phyloP scores from a whole-genome alignment of 805 yeast species.

The Wickerhamiella sergipiensis region DNA sequence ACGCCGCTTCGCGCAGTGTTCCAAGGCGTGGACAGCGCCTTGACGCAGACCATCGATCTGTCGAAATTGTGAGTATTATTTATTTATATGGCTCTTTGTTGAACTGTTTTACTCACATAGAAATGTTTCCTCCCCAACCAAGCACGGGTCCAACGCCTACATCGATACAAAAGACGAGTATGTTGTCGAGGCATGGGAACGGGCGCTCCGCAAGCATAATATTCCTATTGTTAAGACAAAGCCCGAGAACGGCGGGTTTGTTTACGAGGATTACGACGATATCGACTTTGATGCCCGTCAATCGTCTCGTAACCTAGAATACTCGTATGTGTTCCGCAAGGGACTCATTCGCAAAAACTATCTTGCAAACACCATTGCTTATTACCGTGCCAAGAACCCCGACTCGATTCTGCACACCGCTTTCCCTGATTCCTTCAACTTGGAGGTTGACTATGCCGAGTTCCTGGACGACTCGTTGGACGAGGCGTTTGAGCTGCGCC shows the following conservation, averaged over 20 bases:
- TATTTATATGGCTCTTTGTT: background rate
- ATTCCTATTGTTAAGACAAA: background rate
- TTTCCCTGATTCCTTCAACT: slow-evolving; percentile 60
- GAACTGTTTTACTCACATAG: background rate
- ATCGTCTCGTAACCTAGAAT: slow-evolving; percentile 7
- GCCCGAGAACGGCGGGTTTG: slow-evolving; percentile 29
- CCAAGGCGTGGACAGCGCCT: slow-evolving; percentile 8
- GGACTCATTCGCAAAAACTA: slow-evolving; percentile 85
- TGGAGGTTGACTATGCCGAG: slow-evolving; percentile 92
- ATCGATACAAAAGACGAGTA: slow-evolving; percentile 13
- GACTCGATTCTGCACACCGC: slow-evolving; percentile 42
- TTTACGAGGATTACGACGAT: slow-evolving; percentile 84
- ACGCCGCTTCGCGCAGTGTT: slow-evolving; percentile 15
- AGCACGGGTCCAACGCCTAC: slow-evolving; percentile 5
- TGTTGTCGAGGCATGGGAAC: slow-evolving; percentile 13
- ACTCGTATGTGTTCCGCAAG: slow-evolving; percentile 67
- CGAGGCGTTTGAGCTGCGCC: slow-evolving; percentile 78
- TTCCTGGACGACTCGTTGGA: slow-evolving; percentile 87
- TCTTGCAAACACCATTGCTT: slow-evolving; percentile 69
- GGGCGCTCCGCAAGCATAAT: slow-evolving; percentile 5
- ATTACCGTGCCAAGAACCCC: slow-evolving; percentile 64
- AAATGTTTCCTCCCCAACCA: background rate
- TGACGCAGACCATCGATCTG: slow-evolving; percentile 6
- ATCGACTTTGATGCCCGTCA: slow-evolving; percentile 48
- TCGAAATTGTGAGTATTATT: background rate